Evolutionary conservation across 2,329 filamentous ascomycete genomes (phyloP), one percentile per base, ranked within the genome.

Genomic region (Zalaria sp.): DNA sequence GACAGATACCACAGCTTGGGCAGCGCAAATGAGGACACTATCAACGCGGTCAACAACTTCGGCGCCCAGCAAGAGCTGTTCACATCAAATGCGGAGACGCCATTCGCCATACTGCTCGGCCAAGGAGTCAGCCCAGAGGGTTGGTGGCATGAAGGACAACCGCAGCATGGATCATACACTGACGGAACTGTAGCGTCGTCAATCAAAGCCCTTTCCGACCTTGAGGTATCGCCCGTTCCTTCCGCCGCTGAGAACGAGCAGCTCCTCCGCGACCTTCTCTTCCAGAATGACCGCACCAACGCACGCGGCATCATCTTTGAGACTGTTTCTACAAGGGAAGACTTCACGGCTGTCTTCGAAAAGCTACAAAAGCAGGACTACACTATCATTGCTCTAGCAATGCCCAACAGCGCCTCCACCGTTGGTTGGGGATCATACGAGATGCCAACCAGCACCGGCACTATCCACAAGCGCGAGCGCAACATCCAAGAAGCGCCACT

Each of bases 1-100:
- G 66, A 68, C 41, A 60, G 63, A 41, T 72, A 63, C 55, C 68
- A 72, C 48, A 53, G 57, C 25, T 53, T 68, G 38, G 57, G 62
- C 43, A 49, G 62, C 44, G 49, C 57, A 27, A 58, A 58, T 38
- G 58, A 64, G 7, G 58, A 63, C 6, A 57, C 57, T n/a, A 52
- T 73, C 39, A 49, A 60, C 31, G 60, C 63, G 38, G 61, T 73
- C 47, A 71, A 71, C 53, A 55, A 55, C 28, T 68, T 61, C 50
- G 67, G 68, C 32, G 59, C 51, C 45, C 54, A 53, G 43, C 60
- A 60, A 47, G 53, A 56, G 35, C 53, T 71, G 34, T 66, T 71
- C 46, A 51, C 49, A n/a, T 37, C 43, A 10, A 41, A 42, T 9
- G 28, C 42, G 7, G 42, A 44, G 27, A 39, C 40, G 27, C 41